Base-by-base conservation (phyloP, 352 stramenopile genomes). In the Pythium periplocum region DNA sequence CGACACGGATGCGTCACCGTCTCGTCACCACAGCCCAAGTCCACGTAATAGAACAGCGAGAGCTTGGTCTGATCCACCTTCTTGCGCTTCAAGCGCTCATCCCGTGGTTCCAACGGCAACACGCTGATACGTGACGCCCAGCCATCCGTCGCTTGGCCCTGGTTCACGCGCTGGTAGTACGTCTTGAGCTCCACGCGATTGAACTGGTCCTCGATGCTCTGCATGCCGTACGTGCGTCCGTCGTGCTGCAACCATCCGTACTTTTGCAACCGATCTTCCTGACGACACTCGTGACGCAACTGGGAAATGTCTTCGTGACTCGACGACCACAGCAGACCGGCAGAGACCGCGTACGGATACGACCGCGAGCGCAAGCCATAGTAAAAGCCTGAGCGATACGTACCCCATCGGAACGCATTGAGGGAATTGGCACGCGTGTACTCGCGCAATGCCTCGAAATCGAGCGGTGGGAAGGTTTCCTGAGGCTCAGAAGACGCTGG, bases 181-280 rank as follows among this genome's bases (percentile, higher is more conserved):
- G 83, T 90, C 6, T 68, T 62, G 8, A 94, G 53, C 36, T 71
- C 55, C 42, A 92, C 56, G 37, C 69, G 75, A 57, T 92, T 90
- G 65, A 81, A 81, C 66, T 90, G 81, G 50, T 94, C 83, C 38
- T 85, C 73, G 26, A 94, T 64, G 17, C 42, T 64, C 54, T 94
- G 81, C 17, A 61, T 45, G 1, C 78, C 83, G 55, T 78, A 94
- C 45, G 44, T 55, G 33, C 55, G 62, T 26, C 83, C 83, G 51
- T 94, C 79, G 60, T 94, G 83, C 36, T 87, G 55, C 5, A 80
- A 55, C 83, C 83, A 94, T n/a, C 81, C 81, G 55, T 94, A 94
- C 38, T 75, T 77, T 52, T 90, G 69, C 41, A 94, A 57, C 9
- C 71, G 73, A 59, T 94, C 83, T 35, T 90, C 79, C 47, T 94